Evolutionary conservation across 768 basidiomycete genomes (phyloP), one percentile per base, ranked within the genome.

Genomic region (Tricholoma sp.): DNA sequence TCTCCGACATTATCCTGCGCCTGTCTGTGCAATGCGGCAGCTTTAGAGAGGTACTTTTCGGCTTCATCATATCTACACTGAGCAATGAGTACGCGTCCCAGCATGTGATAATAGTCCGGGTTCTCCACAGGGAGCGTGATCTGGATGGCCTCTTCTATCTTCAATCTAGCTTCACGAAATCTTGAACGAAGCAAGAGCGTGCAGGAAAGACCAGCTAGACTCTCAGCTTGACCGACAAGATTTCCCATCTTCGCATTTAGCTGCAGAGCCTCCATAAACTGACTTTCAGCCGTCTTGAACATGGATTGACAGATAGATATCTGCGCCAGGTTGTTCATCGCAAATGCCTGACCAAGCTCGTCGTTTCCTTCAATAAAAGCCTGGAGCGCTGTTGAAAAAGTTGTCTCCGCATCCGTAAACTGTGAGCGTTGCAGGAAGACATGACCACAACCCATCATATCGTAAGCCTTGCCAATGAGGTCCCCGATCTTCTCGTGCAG

Each of bases 51-150:
- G 14, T 49, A 46, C 31, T 50, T 35, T 31, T 55, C 37, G 5
- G 68, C 69, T 43, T 62, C 34, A 3, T 62, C 55, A 41, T 56
- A 66, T 29, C 59, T 46, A n/a, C 56, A 62, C 32, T 58, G 55
- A 1, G 66, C 67, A 18, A 68, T 54, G 19, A 50, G 54, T 8
- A 71, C 56, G 8, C 69, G 61, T 18, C 59, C 59, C 16, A 69
- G 61, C 5, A 69, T 56, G 34, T 69, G 66, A 22, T 66, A 57
- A 55, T 68, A 66, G 22, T 68, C 68, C 3, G 68, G 64, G 47
- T 69, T 61, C 10, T 64, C 55, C 6, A 50, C 57, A 10, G 66
- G 67, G 10, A 63, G 35, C 7, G 65, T 59, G 18, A 69, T 47
- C 9, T 59, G 45, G 19, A 71, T 66, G 4, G 70, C 66, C 27